These are phyloP conservation scores for Leccinum truebloodii DNA, from an alignment of 768 basidiomycete species.

Conservation along the genomic window DNA sequence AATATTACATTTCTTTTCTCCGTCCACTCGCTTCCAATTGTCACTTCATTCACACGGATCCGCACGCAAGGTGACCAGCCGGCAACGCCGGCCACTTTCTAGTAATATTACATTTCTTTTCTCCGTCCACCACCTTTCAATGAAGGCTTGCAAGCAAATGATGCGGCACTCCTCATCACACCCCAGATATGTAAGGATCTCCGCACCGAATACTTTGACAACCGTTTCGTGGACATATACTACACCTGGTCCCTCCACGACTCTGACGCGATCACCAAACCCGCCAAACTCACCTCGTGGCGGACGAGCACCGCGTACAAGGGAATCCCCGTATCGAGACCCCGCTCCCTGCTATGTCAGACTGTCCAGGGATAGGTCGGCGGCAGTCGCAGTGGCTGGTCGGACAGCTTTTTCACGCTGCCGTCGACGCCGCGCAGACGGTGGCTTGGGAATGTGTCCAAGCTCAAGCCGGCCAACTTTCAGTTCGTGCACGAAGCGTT, in stretches of 20 bases:
- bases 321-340: constrained; percentile 65
- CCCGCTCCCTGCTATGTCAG: constrained; percentile 37
- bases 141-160: constrained; percentile 35
- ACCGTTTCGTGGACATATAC: constrained; percentile 56
- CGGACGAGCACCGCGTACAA: constrained; percentile 70
- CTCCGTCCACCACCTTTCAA: constrained; percentile 75
- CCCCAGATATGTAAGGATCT: constrained; percentile 94
- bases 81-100: no score
- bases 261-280: constrained; percentile 36
- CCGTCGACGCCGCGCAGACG: no score
- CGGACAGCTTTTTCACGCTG: no score
- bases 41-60: no score
- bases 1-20: no score
- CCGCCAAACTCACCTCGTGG: constrained; percentile 75
- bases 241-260: constrained; percentile 59
- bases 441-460: no score
- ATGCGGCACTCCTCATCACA: constrained; percentile 57
- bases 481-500: no score
- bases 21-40: no score
- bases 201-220: constrained; percentile 69
- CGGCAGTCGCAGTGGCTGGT: constrained; percentile 47
- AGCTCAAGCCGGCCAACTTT: no score
- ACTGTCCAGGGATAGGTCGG: constrained; percentile 22
- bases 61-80: no score
- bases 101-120: constrained; percentile 57